Conservation (phyloP, 805 yeast genomes). For the Saccharomycopsis sp. region DNA sequence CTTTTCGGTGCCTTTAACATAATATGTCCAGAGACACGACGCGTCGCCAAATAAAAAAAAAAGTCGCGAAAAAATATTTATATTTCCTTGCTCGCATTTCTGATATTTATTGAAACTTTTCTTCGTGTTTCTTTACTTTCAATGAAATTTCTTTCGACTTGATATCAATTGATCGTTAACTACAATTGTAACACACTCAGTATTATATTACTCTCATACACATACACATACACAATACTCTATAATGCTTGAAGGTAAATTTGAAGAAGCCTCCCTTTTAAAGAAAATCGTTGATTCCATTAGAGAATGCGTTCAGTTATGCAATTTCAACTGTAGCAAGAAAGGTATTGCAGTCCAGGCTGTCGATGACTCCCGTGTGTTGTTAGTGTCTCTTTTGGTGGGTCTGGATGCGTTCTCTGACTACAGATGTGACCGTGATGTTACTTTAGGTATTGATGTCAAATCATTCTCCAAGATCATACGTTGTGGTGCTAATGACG, state of each 20-base stretch:
- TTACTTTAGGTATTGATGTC: conserved; percentile 87
- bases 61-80: neutral
- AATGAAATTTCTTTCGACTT: neutral
- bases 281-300: conserved; percentile 91
- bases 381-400: conserved; percentile 79
- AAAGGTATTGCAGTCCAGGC: conserved; percentile 95
- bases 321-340: conserved; percentile 96
- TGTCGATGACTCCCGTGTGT: conserved; percentile 93
- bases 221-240: neutral
- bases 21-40: neutral
- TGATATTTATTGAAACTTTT: neutral
- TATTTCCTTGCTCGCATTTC: neutral
- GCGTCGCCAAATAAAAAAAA: neutral
- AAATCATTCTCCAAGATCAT: conserved; percentile 82
- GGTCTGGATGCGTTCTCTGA: conserved; percentile 85
- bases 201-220: no score
- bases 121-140: neutral
- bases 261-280: conserved; percentile 84
- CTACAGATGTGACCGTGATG: conserved; percentile 91
- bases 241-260: conserved; percentile 92
- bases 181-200: no score
- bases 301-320: conserved; percentile 88
- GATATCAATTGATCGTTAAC: no score
- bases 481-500: conserved; percentile 86
- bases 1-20: neutral